phyloP scores from a whole-genome alignment of 495 filamentous ascomycete species.

The Filosporella fistucella region DNA sequence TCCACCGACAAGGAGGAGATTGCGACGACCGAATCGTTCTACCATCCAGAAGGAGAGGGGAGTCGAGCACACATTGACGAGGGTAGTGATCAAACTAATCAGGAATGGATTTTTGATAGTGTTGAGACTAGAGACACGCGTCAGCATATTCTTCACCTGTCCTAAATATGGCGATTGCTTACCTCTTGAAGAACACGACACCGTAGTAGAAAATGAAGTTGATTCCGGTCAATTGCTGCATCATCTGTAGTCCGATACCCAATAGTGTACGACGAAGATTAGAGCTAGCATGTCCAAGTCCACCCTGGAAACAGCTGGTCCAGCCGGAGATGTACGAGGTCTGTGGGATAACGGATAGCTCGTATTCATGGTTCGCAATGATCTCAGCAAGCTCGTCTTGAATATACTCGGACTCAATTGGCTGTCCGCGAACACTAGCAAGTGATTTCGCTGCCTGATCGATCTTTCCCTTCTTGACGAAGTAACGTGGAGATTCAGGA shows the following conservation, averaged over 20 bases:
- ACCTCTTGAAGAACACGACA: conserved; percentile 68
- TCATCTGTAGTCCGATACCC: conserved; percentile 73
- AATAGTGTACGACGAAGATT: conserved; percentile 34
- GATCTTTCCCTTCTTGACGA: conserved; percentile 66
- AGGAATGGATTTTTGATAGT: conserved; percentile 74
- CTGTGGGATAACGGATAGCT: conserved; percentile 51
- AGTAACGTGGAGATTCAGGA: conserved; percentile 78
- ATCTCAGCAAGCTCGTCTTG: conserved; percentile 70
- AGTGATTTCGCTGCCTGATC: conserved; percentile 64
- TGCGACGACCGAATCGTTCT: conserved; percentile 76
- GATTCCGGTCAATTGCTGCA: conserved; percentile 64
- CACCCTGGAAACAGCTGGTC: conserved; percentile 58
- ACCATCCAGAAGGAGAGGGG: conserved; percentile 79
- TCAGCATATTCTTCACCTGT: background rate
- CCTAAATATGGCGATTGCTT: background rate
- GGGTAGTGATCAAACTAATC: conserved; percentile 73
- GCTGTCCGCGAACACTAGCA: conserved; percentile 60
- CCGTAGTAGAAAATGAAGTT: conserved; percentile 95
- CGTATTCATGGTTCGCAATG: conserved; percentile 65
- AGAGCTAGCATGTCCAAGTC: conserved; percentile 45
- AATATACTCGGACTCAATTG: conserved; percentile 56
- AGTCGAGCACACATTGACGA: conserved; percentile 82
- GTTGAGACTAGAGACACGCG: conserved; percentile 34
- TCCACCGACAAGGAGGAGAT: conserved; percentile 75
- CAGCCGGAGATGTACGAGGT: conserved; percentile 56